phyloP scores from a whole-genome alignment of 1,284 basidiomycete genomes.

The Paramarasmius palmivorus region DNA sequence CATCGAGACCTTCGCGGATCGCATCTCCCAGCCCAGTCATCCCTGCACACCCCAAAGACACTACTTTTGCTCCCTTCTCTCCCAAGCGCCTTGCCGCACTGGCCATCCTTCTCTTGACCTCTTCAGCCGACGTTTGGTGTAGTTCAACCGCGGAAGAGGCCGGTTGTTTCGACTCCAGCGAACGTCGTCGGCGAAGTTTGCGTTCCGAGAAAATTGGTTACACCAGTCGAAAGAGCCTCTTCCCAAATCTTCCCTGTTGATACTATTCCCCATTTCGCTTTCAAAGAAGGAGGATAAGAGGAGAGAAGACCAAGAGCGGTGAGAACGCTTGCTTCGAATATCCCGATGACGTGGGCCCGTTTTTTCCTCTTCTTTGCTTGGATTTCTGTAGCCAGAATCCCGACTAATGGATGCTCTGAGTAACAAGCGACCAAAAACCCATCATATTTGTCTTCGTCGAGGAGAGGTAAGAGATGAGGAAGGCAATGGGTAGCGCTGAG shows the following conservation, averaged over 20 bases:
- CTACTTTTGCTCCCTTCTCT: no score
- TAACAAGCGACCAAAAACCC: slow-evolving; percentile 51
- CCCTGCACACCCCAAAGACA: no score
- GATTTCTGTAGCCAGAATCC: slow-evolving; percentile 34
- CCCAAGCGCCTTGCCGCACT: slow-evolving; percentile 29
- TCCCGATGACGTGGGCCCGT: slow-evolving; percentile 38
- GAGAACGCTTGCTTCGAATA: slow-evolving; percentile 48
- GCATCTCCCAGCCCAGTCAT: no score
- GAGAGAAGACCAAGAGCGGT: slow-evolving; percentile 13
- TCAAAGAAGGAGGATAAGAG: not conserved
- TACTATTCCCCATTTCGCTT: slow-evolving; percentile 41
- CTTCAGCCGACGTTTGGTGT: slow-evolving; percentile 32
- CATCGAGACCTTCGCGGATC: no score
- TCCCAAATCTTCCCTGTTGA: slow-evolving; percentile 49
- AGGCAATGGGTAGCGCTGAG: slow-evolving; percentile 38
- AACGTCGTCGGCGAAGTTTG: slow-evolving; percentile 19
- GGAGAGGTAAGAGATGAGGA: slow-evolving; percentile 20
- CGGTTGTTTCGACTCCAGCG: slow-evolving; percentile 44
- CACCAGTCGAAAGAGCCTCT: slow-evolving; percentile 36
- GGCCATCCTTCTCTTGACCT: slow-evolving; percentile 37
- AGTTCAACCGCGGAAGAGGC: slow-evolving; percentile 43
- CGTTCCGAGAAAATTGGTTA: slow-evolving; percentile 21
- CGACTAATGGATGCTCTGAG: slow-evolving; percentile 47
- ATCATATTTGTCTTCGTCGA: slow-evolving; percentile 24
- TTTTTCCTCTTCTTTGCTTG: slow-evolving; percentile 12